Base-by-base conservation (phyloP, 1,284 basidiomycete genomes). In the Ustilago tritici region DNA sequence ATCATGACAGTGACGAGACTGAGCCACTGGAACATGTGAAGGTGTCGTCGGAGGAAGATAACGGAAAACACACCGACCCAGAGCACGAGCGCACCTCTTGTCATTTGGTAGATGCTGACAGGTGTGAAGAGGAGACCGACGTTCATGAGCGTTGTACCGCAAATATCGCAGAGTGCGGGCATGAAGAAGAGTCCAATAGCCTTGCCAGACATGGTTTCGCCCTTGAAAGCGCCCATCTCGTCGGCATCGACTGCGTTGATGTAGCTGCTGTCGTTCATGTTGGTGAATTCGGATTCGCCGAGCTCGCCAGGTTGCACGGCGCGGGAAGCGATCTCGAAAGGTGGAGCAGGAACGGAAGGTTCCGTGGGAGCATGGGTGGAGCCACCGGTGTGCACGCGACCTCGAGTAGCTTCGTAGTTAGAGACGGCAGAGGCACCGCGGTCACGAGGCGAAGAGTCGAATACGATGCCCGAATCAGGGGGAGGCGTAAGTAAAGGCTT, bases 51-150 rank as follows among this genome's bases (percentile, higher is more conserved):
- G 65, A 99, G 91, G 89, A 99, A 99, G 75, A 95, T 87, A 82
- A 99, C 95, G 61, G 92, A 94, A 78, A 98, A 91, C 63, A 95
- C 87, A 43, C 95, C 97, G 74, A 99, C 97, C 88, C 97, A 99
- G 60, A 99, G 90, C 60, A 99, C 96, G 65, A 99, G 91, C 14
- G 95, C 94, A 49, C 97, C 97, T 75, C 97, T 91, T 47, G 93
- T 94, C 96, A 98, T 98, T 65, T 88, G 96, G 89, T 94, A 98
- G 82, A 99, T 95, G 59, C 95, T 97, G 50, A 98, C 96, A 31
- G 95, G 95, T 1, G 94, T 96, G 87, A 96, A 94, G 56, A 98
- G 90, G 60, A 98, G 90, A 65, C 95, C 95, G 80, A 95, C 89
- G 83, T 97, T 97, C 95, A 98, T 98, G 80, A 94, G 92, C 76